Base-by-base conservation (phyloP, 73 alveolate genomes). In the Tetrahymena elliotti region DNA sequence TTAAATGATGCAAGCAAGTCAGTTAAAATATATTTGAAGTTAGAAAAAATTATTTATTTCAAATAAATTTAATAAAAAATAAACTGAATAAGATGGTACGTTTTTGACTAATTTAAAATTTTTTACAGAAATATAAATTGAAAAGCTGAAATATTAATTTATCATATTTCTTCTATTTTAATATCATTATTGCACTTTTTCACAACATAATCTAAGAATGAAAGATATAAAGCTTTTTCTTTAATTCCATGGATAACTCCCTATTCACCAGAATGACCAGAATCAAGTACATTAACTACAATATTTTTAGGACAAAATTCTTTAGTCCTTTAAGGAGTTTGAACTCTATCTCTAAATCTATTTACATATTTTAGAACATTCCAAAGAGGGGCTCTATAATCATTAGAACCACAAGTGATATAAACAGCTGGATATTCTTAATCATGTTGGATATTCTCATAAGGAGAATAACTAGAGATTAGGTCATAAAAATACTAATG, bases 331-430 rank as follows among this genome's bases (percentile, higher is more conserved):
- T 84, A n/a, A n/a, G 96, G 93, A n/a, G 35, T 88, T 33, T 82
- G 24, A 33, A 93, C 96, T 31, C 93, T 52, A 27, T 94, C 84
- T 96, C 98, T 95, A 33, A 98, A 38, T 92, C 97, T 97, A 53
- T 96, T 97, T n/a, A 97, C 95, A 94, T 96, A 98, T 96, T 98
- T 98, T 54, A 97, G 93, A 52, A 94, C 96, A 68, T 97, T 95
- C 98, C 98, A 97, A 35, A 82, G 40, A n/a, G 99, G 98, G 20
- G 98, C 98, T 93, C 99, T 96, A 0, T 97, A 95, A 93, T 98
- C 99, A 37, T 95, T 95, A 15, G 94, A 93, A n/a, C 98, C 96
- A 33, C 97, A 96, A 84, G 97, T 95, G 53, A 98, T 93, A n/a
- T 95, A 95, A 7, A 97, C 82, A 33, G 99, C 96, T 4, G 99